Evolutionary conservation across 202 grass and related monocot species (phyloP), one percentile per base, ranked within the genome.

Genomic region (Saccharum hybrid): DNA sequence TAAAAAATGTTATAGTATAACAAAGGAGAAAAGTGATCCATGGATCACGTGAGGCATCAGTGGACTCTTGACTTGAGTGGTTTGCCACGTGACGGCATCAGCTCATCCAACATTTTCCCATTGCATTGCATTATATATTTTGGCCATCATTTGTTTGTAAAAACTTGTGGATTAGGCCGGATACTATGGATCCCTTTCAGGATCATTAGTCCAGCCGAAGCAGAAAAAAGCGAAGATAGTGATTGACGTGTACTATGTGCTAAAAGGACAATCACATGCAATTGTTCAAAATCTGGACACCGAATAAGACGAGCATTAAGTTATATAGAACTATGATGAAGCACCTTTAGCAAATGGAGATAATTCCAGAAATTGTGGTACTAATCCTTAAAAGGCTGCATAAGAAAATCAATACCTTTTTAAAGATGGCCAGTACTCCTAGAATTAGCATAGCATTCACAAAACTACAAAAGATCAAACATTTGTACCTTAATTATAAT

Each of bases 21-120:
- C 56, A 72, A 65, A 78, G 61, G 43, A 30, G 26, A 16, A 80
- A 84, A 10, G 90, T 74, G 76, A 92, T 87, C 64, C 26, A 33
- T 1, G 8, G 76, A 82, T 82, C 90, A 89, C 90, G 90, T 92
- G 90, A 89, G 69, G 38, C 59, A 28, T 28, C 28, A 77, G 81
- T 84, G 80, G 83, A 88, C 86, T 67, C n/a, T 65, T 72, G 63
- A 79, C 54, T 65, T 67, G 71, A 73, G 43, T 22, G 23, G 63
- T 57, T 66, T 86, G 78, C 51, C 82, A 49, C 83, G 74, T 80
- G 83, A 71, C 41, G 36, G 68, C 57, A 66, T 82, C 76, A 75
- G 22, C 63, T 62, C 49, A 15, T 62, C 36, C 76, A 42, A 52
- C 28, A 79, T 33, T 79, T 83, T 41, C 40, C 23, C 62, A 39